These are phyloP conservation scores for Chrysoporthe austroafricana DNA, from an alignment of 2,329 filamentous ascomycete genomes.

Conservation along the genomic window DNA sequence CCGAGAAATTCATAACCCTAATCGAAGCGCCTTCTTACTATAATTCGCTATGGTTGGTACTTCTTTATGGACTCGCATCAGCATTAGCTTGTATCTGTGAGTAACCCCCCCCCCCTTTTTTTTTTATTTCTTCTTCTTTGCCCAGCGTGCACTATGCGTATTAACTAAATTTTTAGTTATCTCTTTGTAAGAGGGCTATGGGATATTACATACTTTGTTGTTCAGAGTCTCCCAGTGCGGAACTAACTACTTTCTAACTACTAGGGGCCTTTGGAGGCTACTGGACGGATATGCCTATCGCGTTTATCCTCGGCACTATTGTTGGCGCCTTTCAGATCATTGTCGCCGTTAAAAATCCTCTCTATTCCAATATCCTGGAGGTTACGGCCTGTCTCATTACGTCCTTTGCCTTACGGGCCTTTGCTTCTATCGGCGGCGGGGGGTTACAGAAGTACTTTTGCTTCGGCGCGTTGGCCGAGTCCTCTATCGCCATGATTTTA, in stretches of 20 bases:
- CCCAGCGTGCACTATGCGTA: not conserved
- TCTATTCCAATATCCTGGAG: constrained; percentile 26
- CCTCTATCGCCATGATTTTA: constrained; percentile 23
- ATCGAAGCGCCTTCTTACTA: constrained; percentile 26
- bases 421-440: constrained; percentile 18
- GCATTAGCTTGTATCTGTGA: constrained; percentile 14
- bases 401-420: constrained; percentile 21
- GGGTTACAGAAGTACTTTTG: constrained; percentile 23
- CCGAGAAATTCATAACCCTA: constrained; percentile 12
- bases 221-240: too few relatives aligned
- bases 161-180: not conserved
- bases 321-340: constrained; percentile 23
- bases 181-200: not conserved
- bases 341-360: constrained; percentile 17
- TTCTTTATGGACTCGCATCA: constrained; percentile 20
- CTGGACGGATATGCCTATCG: constrained; percentile 25
- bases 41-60: constrained; percentile 23
- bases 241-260: not conserved
- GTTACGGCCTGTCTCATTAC: constrained; percentile 22
- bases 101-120: not conserved
- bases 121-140: too few relatives aligned
- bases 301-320: constrained; percentile 22
- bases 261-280: constrained; percentile 19
- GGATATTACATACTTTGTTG: not conserved
- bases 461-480: constrained; percentile 22